These are phyloP conservation scores for Lumnitzera racemosa DNA, from an alignment of 345 rosid species.

Conservation along the genomic window DNA sequence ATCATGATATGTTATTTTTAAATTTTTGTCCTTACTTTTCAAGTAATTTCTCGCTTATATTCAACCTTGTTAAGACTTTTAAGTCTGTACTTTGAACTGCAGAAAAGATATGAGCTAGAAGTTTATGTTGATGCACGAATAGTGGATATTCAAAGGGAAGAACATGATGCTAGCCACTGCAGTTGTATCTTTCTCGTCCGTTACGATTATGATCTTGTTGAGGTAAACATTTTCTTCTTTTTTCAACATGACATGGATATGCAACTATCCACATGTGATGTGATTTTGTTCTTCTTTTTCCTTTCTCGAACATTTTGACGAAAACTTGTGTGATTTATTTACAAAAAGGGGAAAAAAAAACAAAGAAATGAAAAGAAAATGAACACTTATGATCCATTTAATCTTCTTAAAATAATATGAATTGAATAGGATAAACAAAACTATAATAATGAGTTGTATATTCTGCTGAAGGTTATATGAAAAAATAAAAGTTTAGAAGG, in stretches of 20 bases:
- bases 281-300: too few relatives aligned
- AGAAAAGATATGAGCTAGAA: constrained; percentile 55
- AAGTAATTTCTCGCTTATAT: neutral
- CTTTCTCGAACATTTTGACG: too few relatives aligned
- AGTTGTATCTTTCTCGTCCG: constrained; percentile 54
- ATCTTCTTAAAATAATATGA: too few relatives aligned
- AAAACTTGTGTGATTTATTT: too few relatives aligned
- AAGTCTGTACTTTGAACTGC: neutral
- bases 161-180: constrained; percentile 44
- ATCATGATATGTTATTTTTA: too few relatives aligned
- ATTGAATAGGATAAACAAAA: too few relatives aligned
- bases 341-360: too few relatives aligned
- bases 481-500: too few relatives aligned
- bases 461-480: too few relatives aligned
- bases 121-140: constrained; percentile 64
- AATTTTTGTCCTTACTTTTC: neutral
- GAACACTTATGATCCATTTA: too few relatives aligned
- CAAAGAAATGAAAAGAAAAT: too few relatives aligned
- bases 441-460: too few relatives aligned
- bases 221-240: constrained; percentile 29
- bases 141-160: constrained; percentile 39
- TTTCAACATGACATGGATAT: neutral
- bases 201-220: constrained; percentile 35
- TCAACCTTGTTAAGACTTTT: neutral
- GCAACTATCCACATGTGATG: neutral